Percentiles rank a stretch among this genome's conserved stretches.
Evolutionary conservation across 805 yeast genomes (phyloP).

Genomic region (Wickerhamiella brachini): DNA sequence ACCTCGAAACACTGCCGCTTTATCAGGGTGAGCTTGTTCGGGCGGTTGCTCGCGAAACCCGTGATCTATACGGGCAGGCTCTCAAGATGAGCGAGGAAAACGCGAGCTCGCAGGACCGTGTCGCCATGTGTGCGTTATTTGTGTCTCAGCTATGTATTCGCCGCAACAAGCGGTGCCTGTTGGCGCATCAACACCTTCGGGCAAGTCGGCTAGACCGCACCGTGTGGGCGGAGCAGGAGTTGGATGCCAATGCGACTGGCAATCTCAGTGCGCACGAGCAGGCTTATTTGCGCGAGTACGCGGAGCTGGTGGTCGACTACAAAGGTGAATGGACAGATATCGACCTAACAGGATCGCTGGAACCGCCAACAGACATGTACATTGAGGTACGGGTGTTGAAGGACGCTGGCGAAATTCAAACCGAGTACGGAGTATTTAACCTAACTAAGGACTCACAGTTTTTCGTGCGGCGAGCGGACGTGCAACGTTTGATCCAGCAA

Average conservation of each 20-base stretch:
- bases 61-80: slow-evolving; percentile 24
- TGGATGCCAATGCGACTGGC: slow-evolving; percentile 26
- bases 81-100: slow-evolving; percentile 45
- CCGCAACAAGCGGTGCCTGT: slow-evolving; percentile 75
- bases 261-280: slow-evolving; percentile 63
- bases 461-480: slow-evolving; percentile 87
- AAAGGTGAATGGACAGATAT: slow-evolving; percentile 71
- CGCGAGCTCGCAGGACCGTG: slow-evolving; percentile 26
- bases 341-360: slow-evolving; percentile 77
- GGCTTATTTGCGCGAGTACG: slow-evolving; percentile 59
- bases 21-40: slow-evolving; percentile 63
- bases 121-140: slow-evolving; percentile 29
- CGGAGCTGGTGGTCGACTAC: slow-evolving; percentile 56
- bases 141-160: slow-evolving; percentile 66
- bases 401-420: slow-evolving; percentile 94
- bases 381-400: slow-evolving; percentile 86
- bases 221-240: slow-evolving; percentile 44
- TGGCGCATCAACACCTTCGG: slow-evolving; percentile 70
- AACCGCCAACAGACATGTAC: slow-evolving; percentile 83
- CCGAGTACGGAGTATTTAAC: slow-evolving; percentile 88
- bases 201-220: slow-evolving; percentile 51
- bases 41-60: slow-evolving; percentile 55
- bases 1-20: slow-evolving; percentile 49
- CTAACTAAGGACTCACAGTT: slow-evolving; percentile 88
- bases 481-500: slow-evolving; percentile 84